Evolutionary conservation across 345 rosid species (phyloP).

Genomic region (Citrus cavaleriei): DNA sequence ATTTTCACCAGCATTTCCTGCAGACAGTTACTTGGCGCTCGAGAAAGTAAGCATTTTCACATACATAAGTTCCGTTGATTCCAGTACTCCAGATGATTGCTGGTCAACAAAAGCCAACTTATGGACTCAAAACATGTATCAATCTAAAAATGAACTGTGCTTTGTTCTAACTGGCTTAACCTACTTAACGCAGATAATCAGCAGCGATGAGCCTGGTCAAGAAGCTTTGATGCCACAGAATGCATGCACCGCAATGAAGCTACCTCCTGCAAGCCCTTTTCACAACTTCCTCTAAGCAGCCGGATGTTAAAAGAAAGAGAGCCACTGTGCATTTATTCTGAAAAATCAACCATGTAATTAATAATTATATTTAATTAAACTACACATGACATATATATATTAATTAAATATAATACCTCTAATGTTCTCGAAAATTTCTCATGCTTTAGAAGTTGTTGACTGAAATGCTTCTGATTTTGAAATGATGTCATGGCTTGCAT

Average conservation of each 20-base stretch:
- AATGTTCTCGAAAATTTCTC: slow-evolving; percentile 29
- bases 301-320: slow-evolving; percentile 32
- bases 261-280: slow-evolving; percentile 91
- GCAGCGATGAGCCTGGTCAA: neutral
- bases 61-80: neutral
- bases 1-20: slow-evolving; percentile 15
- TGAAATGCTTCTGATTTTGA: no score
- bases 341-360: no score
- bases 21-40: slow-evolving; percentile 22
- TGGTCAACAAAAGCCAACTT: no score
- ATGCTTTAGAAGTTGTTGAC: neutral
- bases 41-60: slow-evolving; percentile 39
- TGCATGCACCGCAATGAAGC: slow-evolving; percentile 43
- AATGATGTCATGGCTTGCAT: no score
- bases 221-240: slow-evolving; percentile 14
- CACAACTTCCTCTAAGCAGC: slow-evolving; percentile 96
- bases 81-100: no score
- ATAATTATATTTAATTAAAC: no score
- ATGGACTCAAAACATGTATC: neutral
- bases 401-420: no score
- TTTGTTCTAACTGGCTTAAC: neutral
- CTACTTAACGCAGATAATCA: slow-evolving; percentile 20
- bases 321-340: no score
- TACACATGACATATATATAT: no score
- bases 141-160: neutral